phyloP scores from a whole-genome alignment of 2,329 filamentous ascomycete species.

The Pseudodiploospora longispora region DNA sequence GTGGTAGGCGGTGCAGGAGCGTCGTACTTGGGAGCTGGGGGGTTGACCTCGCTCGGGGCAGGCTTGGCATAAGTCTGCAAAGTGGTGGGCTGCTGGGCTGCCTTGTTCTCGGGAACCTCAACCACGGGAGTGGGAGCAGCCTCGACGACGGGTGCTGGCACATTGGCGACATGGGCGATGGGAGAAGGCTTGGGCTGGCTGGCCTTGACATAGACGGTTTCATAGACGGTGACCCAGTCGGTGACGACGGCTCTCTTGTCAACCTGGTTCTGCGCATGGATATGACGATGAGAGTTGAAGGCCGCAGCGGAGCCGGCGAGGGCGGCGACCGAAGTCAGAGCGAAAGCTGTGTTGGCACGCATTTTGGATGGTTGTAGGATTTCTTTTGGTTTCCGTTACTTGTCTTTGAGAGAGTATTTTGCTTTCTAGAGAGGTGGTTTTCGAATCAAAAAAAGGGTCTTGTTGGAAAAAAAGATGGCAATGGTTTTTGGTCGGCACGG shows the following conservation, averaged over 20 bases:
- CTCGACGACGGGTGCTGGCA: constrained; percentile 4
- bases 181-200: constrained; percentile 6
- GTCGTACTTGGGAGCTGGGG: constrained; percentile 2
- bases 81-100: constrained; percentile 12
- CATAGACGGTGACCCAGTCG: constrained; percentile 32
- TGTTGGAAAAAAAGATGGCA: neutral
- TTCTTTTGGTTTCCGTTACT: neutral
- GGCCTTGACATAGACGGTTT: constrained; percentile 31
- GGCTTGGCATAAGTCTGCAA: constrained; percentile 18
- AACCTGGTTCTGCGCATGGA: constrained; percentile 20
- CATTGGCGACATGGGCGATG: constrained; percentile 2
- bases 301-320: constrained; percentile 36
- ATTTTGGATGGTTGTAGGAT: constrained; percentile 23
- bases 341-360: constrained; percentile 34
- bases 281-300: constrained; percentile 34
- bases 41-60: neutral
- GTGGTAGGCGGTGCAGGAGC: constrained; percentile 4
- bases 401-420: neutral
- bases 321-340: constrained; percentile 34
- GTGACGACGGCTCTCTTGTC: constrained; percentile 27
- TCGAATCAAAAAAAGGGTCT: neutral
- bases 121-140: neutral
- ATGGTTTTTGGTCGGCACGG: constrained; percentile 20
- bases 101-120: neutral
- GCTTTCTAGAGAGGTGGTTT: neutral